Base-by-base conservation (phyloP, 768 basidiomycete species). In the Galerina sulciceps region DNA sequence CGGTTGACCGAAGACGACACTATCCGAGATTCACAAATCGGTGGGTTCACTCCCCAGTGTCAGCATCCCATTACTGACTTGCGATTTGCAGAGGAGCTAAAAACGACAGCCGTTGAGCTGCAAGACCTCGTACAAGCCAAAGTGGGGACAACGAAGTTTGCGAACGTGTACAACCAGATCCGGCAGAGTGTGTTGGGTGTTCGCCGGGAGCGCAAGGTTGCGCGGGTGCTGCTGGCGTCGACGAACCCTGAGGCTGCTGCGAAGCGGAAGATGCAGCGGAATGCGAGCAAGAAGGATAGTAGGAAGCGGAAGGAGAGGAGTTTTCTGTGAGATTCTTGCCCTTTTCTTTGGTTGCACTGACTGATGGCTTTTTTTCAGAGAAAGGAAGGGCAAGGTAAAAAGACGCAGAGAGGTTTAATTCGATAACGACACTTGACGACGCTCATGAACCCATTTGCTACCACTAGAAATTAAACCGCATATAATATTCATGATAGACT, bases 1-100 rank as follows among this genome's bases (percentile, higher is more conserved):
- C 89, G 95, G 31, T 83, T 99, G 49, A 79, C 85, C 2, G 95
- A 97, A 63, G 95, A 97, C 64, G 91, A 93, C 63, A 89, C 87
- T 6, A 84, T 94, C 31, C 85, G 85, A 9, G 94, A 95, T 74
- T 52, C 79, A 0, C 85, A 87, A 44, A 89, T 94, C 81, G 88
- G 94, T 94, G 66, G 23, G 87, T 75, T 13, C n/a, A 10, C 55
- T 40, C 43, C 20, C 2, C 18, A 26, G 23, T n/a, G 20, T 20
- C 26, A 44, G 20, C 22, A 15, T 43, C 23, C 23, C 38, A 34
- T 23, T 38, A 10, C 10, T 36, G n/a, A 22, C 35, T 35, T n/a
- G n/a, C 36, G 36, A 31, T 13, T 31, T 44, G 0, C 56, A 96
- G 96, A 90, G 41, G 94, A 96, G 50, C 76, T 99, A 17, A 92